Conservation (phyloP, 176 grass and related monocot genomes). For the Bonia amplexicaulis region DNA sequence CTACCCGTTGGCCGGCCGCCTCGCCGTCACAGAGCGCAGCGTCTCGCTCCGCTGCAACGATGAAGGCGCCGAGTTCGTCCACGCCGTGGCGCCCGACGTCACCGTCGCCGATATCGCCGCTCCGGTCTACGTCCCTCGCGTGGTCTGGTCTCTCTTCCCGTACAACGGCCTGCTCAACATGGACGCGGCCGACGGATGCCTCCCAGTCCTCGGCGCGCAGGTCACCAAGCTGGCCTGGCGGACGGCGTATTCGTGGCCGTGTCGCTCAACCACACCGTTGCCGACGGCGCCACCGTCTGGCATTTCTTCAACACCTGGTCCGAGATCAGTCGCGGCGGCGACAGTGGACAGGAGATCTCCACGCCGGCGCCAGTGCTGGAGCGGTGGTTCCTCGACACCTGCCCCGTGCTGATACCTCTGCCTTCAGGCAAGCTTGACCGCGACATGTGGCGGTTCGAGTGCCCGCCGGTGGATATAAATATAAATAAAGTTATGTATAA, state of each 20-base stretch:
- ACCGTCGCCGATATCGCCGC: conserved; percentile 4
- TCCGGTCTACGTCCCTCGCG: not conserved
- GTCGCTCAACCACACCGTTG: conserved; percentile 38
- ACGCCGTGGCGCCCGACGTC: conserved; percentile 16
- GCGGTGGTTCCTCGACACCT: conserved; percentile 17
- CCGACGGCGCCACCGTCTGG: conserved; percentile 45
- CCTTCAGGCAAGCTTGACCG: no score
- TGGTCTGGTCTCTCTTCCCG: not conserved
- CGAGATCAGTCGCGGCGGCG: conserved; percentile 4
- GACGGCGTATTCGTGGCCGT: conserved; percentile 54
- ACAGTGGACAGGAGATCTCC: not conserved
- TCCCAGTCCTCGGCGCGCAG: conserved; percentile 32
- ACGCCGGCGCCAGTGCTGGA: not conserved
- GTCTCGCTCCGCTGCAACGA: not conserved
- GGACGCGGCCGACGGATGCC: not conserved
- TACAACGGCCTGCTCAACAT: not conserved
- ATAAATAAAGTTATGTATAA: rapidly evolving
- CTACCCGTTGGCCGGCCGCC: conserved; percentile 34
- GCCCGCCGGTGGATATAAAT: no score
- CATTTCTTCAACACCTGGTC: conserved; percentile 52
- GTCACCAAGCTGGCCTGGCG: conserved; percentile 50
- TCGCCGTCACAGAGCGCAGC: not conserved
- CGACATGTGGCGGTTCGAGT: no score
- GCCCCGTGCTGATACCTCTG: conserved; percentile 23
- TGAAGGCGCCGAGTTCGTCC: conserved; percentile 38